Percentiles rank a stretch among this genome's conserved stretches.
Evolutionary conservation across 1,139 yeast species (phyloP).

Genomic region (Candida tetrigidarum): DNA sequence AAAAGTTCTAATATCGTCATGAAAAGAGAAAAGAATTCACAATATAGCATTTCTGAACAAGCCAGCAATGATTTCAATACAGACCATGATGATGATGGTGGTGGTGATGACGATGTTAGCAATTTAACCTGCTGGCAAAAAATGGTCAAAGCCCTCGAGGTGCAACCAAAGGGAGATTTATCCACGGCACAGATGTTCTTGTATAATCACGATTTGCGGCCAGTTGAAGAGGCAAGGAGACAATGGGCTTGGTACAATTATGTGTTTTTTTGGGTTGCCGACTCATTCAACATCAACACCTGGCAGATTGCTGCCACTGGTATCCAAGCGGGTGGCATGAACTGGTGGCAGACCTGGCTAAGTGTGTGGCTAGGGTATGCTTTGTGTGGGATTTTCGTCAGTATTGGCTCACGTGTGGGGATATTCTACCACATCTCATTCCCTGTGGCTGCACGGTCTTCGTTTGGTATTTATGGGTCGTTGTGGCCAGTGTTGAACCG

Average conservation of each 20-base stretch:
- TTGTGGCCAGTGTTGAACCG: slow-evolving; percentile 82
- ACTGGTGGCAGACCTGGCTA: slow-evolving; percentile 92
- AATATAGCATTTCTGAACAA: background rate
- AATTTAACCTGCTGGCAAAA: slow-evolving; percentile 14
- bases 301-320: slow-evolving; percentile 94
- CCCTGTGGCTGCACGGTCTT: slow-evolving; percentile 73
- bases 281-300: slow-evolving; percentile 83
- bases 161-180: slow-evolving; percentile 32
- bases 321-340: slow-evolving; percentile 64
- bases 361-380: slow-evolving; percentile 79
- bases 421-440: slow-evolving; percentile 75
- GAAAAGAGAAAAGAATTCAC: too few species aligned
- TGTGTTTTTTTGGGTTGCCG: slow-evolving; percentile 84
- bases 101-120: slow-evolving; percentile 2
- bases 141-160: slow-evolving; percentile 12
- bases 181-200: slow-evolving; percentile 59
- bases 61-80: background rate
- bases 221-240: slow-evolving; percentile 70
- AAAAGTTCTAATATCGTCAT: too few species aligned
- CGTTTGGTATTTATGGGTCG: slow-evolving; percentile 80
- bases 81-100: slow-evolving; percentile 1
- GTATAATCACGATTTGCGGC: slow-evolving; percentile 73
- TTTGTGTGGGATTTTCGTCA: slow-evolving; percentile 64
- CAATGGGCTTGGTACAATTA: slow-evolving; percentile 84
- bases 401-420: slow-evolving; percentile 71